Evolutionary conservation across 2,329 filamentous ascomycete genomes (phyloP).

Genomic region (Sarocladium strictum): DNA sequence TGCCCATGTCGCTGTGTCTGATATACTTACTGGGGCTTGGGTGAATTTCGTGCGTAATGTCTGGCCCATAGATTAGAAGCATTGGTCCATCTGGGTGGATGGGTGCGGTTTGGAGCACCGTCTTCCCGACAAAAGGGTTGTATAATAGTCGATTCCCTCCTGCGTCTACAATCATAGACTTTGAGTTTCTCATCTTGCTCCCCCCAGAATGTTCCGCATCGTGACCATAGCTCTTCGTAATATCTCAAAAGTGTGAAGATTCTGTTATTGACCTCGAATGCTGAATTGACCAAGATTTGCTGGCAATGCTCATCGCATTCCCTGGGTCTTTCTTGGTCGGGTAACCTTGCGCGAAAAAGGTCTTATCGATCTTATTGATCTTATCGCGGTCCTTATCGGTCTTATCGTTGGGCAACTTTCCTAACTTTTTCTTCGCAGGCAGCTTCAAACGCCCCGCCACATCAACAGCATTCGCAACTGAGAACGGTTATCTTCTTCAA

Average conservation of each 20-base stretch:
- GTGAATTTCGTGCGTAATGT: background rate
- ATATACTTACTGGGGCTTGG: constrained; percentile 5
- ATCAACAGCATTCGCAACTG: background rate
- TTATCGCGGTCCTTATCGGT: constrained; percentile 8
- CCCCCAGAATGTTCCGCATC: background rate
- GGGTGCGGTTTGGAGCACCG: constrained; percentile 6
- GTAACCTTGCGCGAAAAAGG: too few species aligned
- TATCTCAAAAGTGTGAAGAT: too few species aligned
- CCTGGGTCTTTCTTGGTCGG: too few species aligned
- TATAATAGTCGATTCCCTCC: constrained; percentile 24
- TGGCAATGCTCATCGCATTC: too few species aligned
- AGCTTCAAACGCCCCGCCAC: background rate
- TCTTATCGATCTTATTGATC: background rate
- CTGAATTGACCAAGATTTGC: too few species aligned
- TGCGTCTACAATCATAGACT: constrained; percentile 12
- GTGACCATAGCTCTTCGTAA: too few species aligned
- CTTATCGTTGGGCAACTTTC: constrained; percentile 9
- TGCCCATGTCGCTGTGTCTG: constrained; percentile 4
- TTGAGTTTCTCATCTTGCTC: constrained; percentile 1
- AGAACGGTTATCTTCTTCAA: constrained; percentile 14
- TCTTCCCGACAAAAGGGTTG: constrained; percentile 16
- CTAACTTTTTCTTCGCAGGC: constrained; percentile 9
- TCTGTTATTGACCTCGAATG: too few species aligned
- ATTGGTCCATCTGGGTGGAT: constrained; percentile 9
- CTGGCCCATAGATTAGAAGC: constrained; percentile 9